These are phyloP conservation scores for Tuctoria greenei DNA, from an alignment of 176 grass and related monocot species.

Conservation along the genomic window DNA sequence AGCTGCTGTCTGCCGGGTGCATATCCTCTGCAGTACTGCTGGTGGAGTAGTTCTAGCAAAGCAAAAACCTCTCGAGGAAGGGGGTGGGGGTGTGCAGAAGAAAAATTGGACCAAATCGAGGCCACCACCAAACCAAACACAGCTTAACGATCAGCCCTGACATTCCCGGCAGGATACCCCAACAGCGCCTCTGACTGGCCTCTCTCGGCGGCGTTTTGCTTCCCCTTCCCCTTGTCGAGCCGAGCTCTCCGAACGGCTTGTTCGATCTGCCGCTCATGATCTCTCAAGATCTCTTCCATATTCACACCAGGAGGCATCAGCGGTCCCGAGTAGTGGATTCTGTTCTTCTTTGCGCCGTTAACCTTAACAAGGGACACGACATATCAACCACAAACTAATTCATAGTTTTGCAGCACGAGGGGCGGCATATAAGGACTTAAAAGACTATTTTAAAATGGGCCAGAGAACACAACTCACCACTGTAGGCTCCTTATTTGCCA, in stretches of 20 bases:
- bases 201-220: constrained; percentile 53
- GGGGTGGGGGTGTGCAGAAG: no score
- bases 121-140: background rate
- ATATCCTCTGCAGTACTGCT: no score
- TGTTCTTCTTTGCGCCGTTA: constrained; percentile 78
- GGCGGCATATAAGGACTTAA: no score
- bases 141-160: constrained; percentile 46
- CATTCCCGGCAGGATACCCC: constrained; percentile 52
- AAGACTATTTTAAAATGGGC: background rate
- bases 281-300: constrained; percentile 87
- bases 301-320: constrained; percentile 91
- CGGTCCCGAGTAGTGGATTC: constrained; percentile 92
- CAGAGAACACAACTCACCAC: constrained; percentile 52
- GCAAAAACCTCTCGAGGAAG: constrained; percentile 35
- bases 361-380: constrained; percentile 45
- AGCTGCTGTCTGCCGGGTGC: constrained; percentile 31
- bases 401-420: background rate
- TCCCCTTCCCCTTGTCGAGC: constrained; percentile 69
- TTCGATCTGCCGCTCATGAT: constrained; percentile 90
- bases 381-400: constrained; percentile 18
- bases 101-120: no score
- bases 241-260: constrained; percentile 75
- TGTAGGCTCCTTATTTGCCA: constrained; percentile 55
- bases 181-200: constrained; percentile 68
- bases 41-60: constrained; percentile 33